Evolutionary conservation across 768 basidiomycete species (phyloP).

Genomic region (Suillus alpinus): DNA sequence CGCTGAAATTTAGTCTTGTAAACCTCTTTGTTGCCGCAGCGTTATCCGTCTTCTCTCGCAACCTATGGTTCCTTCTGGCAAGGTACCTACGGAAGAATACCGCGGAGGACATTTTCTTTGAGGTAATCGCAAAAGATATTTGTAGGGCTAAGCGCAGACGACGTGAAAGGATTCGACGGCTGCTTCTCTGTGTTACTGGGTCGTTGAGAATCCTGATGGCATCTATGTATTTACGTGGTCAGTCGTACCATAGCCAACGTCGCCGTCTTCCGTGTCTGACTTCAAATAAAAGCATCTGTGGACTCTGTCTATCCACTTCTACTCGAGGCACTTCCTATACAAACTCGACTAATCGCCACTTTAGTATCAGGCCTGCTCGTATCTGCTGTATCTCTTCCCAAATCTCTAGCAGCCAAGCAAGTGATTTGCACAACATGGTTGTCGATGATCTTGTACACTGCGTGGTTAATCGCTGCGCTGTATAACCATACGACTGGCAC

Average conservation of each 20-base stretch:
- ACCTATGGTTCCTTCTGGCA: conserved; percentile 77
- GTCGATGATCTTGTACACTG: conserved; percentile 59
- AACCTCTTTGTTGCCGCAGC: conserved; percentile 51
- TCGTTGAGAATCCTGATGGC: conserved; percentile 49
- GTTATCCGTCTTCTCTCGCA: conserved; percentile 58
- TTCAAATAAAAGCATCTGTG: conserved; percentile 45
- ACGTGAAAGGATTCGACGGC: conserved; percentile 41
- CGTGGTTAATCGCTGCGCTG: conserved; percentile 55
- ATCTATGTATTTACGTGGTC: conserved; percentile 65
- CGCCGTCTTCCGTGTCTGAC: conserved; percentile 11
- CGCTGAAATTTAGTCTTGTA: conserved; percentile 50
- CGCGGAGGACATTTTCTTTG: conserved; percentile 62
- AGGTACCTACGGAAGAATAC: conserved; percentile 65
- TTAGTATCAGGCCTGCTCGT: conserved; percentile 40
- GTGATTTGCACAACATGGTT: conserved; percentile 54
- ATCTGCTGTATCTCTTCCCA: conserved; percentile 51
- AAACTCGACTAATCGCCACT: conserved; percentile 41
- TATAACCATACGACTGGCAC: conserved; percentile 51
- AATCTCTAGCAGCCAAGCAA: conserved; percentile 52
- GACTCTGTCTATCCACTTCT: conserved; percentile 50
- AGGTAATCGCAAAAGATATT: conserved; percentile 54
- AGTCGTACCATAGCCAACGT: conserved; percentile 25
- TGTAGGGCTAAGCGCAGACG: conserved; percentile 45
- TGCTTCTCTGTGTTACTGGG: conserved; percentile 45
- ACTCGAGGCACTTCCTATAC: conserved; percentile 30